These are phyloP conservation scores for Manihot esculenta DNA, from an alignment of 441 rosid genomes.

Conservation along the genomic window DNA sequence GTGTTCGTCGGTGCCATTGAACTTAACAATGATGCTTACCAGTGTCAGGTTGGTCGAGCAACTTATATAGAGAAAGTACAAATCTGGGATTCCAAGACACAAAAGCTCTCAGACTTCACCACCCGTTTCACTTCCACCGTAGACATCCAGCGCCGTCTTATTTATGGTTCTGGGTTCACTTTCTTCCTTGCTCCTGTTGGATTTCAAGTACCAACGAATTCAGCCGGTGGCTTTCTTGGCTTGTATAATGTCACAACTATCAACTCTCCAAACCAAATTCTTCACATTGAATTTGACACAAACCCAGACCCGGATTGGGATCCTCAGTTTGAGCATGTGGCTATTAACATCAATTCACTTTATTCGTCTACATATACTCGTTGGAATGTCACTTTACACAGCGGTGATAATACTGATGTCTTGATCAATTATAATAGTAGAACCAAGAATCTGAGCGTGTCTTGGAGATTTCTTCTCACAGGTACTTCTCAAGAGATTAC, in stretches of 20 bases:
- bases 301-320: constrained; percentile 38
- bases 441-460: background rate
- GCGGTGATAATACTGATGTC: background rate
- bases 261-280: constrained; percentile 15
- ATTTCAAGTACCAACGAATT: constrained; percentile 33
- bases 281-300: constrained; percentile 25
- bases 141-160: background rate
- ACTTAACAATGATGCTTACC: constrained; percentile 19
- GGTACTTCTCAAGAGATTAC: background rate
- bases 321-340: constrained; percentile 44
- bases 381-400: background rate
- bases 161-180: constrained; percentile 24
- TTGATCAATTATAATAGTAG: background rate
- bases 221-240: constrained; percentile 36
- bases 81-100: constrained; percentile 11
- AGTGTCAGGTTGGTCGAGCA: constrained; percentile 34
- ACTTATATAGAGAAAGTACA: constrained; percentile 22
- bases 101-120: constrained; percentile 20
- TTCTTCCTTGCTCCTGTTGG: constrained; percentile 36
- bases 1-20: constrained; percentile 30
- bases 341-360: constrained; percentile 37
- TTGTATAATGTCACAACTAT: constrained; percentile 30
- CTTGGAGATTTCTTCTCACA: background rate
- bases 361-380: background rate
- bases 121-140: constrained; percentile 25